Percentiles rank a stretch among this genome's conserved stretches.
phyloP scores from a whole-genome alignment of 73 alveolate genomes.

The Paramecium biaurelia region DNA sequence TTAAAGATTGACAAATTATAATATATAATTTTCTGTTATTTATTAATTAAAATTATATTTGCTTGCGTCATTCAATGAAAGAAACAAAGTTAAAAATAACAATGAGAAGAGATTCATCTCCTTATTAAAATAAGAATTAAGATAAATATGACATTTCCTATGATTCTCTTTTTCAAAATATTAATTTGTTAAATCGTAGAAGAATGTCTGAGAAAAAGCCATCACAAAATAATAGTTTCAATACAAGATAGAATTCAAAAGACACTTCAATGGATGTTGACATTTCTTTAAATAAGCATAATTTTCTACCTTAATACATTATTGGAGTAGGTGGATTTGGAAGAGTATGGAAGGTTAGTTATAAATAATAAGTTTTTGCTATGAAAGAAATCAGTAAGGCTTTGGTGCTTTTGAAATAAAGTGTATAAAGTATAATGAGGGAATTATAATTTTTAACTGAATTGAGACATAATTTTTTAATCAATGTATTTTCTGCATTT shows the following conservation, averaged over 20 bases:
- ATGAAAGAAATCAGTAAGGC: slow-evolving; percentile 77
- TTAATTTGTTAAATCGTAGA: neutral
- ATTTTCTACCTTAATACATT: slow-evolving; percentile 43
- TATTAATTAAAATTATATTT: neutral
- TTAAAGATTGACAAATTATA: neutral
- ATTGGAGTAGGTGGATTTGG: slow-evolving; percentile 86
- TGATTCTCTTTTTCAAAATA: neutral
- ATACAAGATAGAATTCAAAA: neutral
- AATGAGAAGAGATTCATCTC: neutral
- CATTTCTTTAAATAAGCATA: neutral
- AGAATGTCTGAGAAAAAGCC: neutral
- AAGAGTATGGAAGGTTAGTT: slow-evolving; percentile 78
- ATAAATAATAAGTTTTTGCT: slow-evolving; percentile 71
- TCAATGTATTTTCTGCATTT: slow-evolving; percentile 77
- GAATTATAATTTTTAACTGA: slow-evolving; percentile 72
- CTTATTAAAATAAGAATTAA: neutral
- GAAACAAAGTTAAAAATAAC: neutral
- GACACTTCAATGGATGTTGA: neutral
- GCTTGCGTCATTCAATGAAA: neutral
- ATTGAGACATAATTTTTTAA: slow-evolving; percentile 73
- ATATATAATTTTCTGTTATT: neutral
- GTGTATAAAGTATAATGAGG: slow-evolving; percentile 71
- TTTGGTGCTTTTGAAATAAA: slow-evolving; percentile 72
- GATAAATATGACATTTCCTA: neutral
- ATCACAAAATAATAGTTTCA: neutral